Percentiles rank a stretch among this genome's conserved stretches.
Evolutionary conservation across 2,329 filamentous ascomycete species (phyloP).

Genomic region (Talaromyces sp.): DNA sequence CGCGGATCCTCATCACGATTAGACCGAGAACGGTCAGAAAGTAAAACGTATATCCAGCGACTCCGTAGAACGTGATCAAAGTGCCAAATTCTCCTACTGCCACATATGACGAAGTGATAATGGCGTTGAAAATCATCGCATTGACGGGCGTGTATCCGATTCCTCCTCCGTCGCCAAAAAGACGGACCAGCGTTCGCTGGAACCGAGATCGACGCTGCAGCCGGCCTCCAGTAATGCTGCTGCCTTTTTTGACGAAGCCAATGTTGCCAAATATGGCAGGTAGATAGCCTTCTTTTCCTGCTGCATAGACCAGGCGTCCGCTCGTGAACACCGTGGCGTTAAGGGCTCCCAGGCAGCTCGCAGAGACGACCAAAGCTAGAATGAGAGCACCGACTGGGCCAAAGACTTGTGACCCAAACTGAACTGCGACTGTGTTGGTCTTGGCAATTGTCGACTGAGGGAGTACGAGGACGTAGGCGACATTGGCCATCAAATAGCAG

Average conservation of each 20-base stretch:
- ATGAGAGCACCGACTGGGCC: constrained; percentile 75
- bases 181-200: constrained; percentile 52
- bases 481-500: constrained; percentile 83
- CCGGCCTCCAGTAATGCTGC: constrained; percentile 24
- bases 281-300: constrained; percentile 91
- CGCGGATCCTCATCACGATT: constrained; percentile 80
- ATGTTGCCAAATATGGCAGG: constrained; percentile 78
- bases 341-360: constrained; percentile 88
- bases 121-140: constrained; percentile 76
- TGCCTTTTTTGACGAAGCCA: constrained; percentile 52
- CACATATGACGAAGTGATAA: constrained; percentile 71
- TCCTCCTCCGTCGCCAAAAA: constrained; percentile 69
- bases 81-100: constrained; percentile 85
- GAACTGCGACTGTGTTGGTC: constrained; percentile 91
- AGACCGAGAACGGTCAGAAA: constrained; percentile 91
- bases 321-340: constrained; percentile 94
- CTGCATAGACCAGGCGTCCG: constrained; percentile 85
- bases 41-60: constrained; percentile 96
- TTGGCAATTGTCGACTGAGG: constrained; percentile 74
- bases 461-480: constrained; percentile 91
- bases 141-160: constrained; percentile 93
- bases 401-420: constrained; percentile 87
- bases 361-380: constrained; percentile 81
- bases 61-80: constrained; percentile 92
- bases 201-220: constrained; percentile 49